These are phyloP conservation scores for Suhomyces prunicola DNA, from an alignment of 805 yeast genomes.

Conservation along the genomic window DNA sequence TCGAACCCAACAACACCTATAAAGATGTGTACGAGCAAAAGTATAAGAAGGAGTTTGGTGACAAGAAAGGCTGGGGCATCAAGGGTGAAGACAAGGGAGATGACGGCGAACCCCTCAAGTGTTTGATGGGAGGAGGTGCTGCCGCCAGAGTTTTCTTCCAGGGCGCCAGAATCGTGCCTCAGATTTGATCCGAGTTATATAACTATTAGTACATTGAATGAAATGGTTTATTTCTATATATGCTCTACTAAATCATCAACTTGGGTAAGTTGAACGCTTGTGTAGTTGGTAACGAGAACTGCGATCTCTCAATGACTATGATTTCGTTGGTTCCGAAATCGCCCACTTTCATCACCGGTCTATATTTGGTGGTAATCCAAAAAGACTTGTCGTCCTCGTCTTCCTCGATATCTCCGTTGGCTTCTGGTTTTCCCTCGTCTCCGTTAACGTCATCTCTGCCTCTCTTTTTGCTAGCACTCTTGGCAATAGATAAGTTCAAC, in stretches of 20 bases:
- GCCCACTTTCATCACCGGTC: conserved; percentile 64
- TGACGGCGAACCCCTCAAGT: conserved; percentile 44
- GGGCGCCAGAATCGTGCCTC: conserved; percentile 53
- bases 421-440: conserved; percentile 26
- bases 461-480: conserved; percentile 36
- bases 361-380: conserved; percentile 75
- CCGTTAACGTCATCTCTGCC: conserved; percentile 30
- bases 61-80: conserved; percentile 47
- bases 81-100: conserved; percentile 50
- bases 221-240: neutral
- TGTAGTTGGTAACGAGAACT: conserved; percentile 50
- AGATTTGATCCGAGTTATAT: conserved; percentile 15
- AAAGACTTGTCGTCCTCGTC: conserved; percentile 42
- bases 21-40: conserved; percentile 44
- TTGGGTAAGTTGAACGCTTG: conserved; percentile 67
- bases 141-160: conserved; percentile 71
- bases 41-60: conserved; percentile 55
- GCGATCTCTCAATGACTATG: conserved; percentile 75
- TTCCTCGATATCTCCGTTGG: conserved; percentile 22
- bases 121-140: conserved; percentile 60
- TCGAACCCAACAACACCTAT: conserved; percentile 56
- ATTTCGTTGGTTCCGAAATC: conserved; percentile 54
- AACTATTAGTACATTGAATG: neutral
- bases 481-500: conserved; percentile 49
- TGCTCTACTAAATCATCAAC: conserved; percentile 37